Percentiles rank a stretch among this genome's conserved stretches.
Evolutionary conservation across 768 basidiomycete species (phyloP).

Genomic region (Mycena leptocephala): DNA sequence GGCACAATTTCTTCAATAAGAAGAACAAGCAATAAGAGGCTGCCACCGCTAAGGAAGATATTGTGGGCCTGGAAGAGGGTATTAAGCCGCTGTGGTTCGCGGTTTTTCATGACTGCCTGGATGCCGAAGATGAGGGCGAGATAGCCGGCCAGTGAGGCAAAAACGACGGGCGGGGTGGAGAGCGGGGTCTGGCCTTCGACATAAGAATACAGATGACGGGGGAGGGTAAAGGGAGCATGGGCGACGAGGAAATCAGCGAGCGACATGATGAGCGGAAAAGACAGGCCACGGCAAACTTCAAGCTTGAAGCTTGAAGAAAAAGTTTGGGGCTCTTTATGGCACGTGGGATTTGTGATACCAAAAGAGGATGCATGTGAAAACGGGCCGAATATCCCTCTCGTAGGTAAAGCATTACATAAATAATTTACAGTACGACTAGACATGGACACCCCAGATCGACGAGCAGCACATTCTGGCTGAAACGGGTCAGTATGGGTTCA

Average conservation of each 20-base stretch:
- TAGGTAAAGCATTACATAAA: not conserved
- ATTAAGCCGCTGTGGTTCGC: constrained; percentile 82
- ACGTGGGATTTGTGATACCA: too few relatives aligned
- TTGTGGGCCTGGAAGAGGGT: constrained; percentile 93
- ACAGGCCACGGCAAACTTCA: constrained; percentile 34
- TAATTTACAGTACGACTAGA: constrained; percentile 67
- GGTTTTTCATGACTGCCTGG: constrained; percentile 87
- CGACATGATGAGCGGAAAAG: constrained; percentile 68
- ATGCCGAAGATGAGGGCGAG: constrained; percentile 91
- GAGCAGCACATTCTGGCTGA: constrained; percentile 67
- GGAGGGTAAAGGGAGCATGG: constrained; percentile 71
- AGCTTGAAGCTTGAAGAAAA: constrained; percentile 41
- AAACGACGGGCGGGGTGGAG: constrained; percentile 85
- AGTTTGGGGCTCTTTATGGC: too few relatives aligned
- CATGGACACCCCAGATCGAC: constrained; percentile 69
- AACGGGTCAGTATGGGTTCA: not conserved
- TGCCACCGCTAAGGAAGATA: constrained; percentile 88
- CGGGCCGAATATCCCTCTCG: not conserved
- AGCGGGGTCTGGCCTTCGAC: constrained; percentile 85
- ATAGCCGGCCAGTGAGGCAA: constrained; percentile 82
- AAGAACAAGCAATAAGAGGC: constrained; percentile 86
- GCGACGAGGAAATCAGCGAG: constrained; percentile 83
- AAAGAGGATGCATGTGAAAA: constrained; percentile 40
- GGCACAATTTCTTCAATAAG: constrained; percentile 95
- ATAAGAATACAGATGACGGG: constrained; percentile 74